These are phyloP conservation scores for Lachancea lanzarotensis DNA, from an alignment of 805 yeast species.

Conservation along the genomic window DNA sequence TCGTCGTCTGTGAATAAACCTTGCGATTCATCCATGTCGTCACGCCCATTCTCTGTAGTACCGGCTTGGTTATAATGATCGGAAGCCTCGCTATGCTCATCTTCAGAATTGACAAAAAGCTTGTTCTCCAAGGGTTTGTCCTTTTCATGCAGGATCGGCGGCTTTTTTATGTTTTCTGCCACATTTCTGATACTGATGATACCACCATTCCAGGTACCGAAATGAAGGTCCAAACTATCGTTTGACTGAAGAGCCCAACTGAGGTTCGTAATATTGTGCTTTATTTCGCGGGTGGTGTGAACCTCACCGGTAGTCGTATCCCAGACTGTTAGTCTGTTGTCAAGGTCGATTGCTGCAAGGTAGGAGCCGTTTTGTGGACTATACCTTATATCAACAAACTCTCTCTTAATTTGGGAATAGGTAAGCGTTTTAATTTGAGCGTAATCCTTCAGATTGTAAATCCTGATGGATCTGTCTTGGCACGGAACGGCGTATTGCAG, in stretches of 20 bases:
- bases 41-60: slow-evolving; percentile 16
- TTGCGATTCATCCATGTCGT: slow-evolving; percentile 11
- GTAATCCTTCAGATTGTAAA: slow-evolving; percentile 32
- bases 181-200: slow-evolving; percentile 28
- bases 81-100: slow-evolving; percentile 18
- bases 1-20: slow-evolving; percentile 24
- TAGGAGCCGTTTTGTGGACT: slow-evolving; percentile 51
- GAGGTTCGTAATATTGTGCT: slow-evolving; percentile 27
- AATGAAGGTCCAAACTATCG: slow-evolving; percentile 23
- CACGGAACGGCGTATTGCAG: slow-evolving; percentile 63
- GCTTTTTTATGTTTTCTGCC: slow-evolving; percentile 12
- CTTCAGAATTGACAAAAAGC: slow-evolving; percentile 32
- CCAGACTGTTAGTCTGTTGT: slow-evolving; percentile 50
- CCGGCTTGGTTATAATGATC: slow-evolving; percentile 13
- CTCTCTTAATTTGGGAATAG: slow-evolving; percentile 12
- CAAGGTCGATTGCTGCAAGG: slow-evolving; percentile 53
- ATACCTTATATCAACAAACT: slow-evolving; percentile 48
- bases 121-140: slow-evolving; percentile 11
- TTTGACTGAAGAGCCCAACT: slow-evolving; percentile 32
- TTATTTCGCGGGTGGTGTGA: slow-evolving; percentile 18
- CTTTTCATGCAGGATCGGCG: not conserved
- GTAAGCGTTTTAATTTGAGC: slow-evolving; percentile 20
- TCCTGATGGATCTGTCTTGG: slow-evolving; percentile 39
- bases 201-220: slow-evolving; percentile 39
- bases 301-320: slow-evolving; percentile 37